Evolutionary conservation across 2,329 filamentous ascomycete genomes (phyloP).

Genomic region (Aspergillus jensenii): DNA sequence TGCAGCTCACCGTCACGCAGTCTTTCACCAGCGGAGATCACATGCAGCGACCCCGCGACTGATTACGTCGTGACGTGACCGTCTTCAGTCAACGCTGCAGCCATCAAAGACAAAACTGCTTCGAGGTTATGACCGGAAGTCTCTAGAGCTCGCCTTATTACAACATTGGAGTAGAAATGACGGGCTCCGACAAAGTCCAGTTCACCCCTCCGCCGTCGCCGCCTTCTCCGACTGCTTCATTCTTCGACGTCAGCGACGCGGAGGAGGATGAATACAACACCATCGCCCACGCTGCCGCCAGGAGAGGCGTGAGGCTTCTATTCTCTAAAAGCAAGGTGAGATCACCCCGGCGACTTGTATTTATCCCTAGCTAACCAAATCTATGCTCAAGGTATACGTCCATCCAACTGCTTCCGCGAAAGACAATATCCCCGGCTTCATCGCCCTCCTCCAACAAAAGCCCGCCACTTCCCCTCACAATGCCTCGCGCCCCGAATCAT

Average conservation of each 20-base stretch:
- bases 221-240: constrained; percentile 78
- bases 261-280: constrained; percentile 95
- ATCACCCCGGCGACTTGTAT: background rate
- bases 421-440: constrained; percentile 93
- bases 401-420: constrained; percentile 90
- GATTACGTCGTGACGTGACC: constrained; percentile 15
- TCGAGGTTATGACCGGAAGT: background rate
- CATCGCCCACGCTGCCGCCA: constrained; percentile 74
- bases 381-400: constrained; percentile 72
- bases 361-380: constrained; percentile 1
- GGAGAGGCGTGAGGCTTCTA: constrained; percentile 85
- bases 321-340: constrained; percentile 93
- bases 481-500: constrained; percentile 44
- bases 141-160: background rate
- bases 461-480: constrained; percentile 37
- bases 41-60: constrained; percentile 11
- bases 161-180: constrained; percentile 24
- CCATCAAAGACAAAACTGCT: background rate
- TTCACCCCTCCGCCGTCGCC: constrained; percentile 42
- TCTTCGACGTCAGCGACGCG: constrained; percentile 95
- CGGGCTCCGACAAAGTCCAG: constrained; percentile 27
- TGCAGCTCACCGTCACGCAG: background rate
- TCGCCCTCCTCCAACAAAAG: constrained; percentile 91
- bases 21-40: constrained; percentile 4
- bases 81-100: background rate